Percentiles rank a stretch among this genome's conserved stretches.
phyloP scores from a whole-genome alignment of 83 land plant genomes.

The Isoetes engelmannii region DNA sequence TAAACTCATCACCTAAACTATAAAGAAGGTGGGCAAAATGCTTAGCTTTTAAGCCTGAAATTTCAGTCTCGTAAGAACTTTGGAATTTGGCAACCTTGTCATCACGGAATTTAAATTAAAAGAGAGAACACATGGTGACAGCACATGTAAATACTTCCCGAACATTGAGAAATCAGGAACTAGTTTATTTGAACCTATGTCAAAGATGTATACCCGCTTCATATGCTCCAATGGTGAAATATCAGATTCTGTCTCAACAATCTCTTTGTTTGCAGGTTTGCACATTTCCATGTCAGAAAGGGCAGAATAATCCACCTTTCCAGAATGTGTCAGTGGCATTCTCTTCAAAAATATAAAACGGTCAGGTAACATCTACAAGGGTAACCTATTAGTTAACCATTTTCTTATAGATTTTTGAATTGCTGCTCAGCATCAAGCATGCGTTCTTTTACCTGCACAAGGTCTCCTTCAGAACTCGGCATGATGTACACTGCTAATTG shows the following conservation, averaged over 20 bases:
- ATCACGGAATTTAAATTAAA: background rate
- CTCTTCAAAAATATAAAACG: slow-evolving; percentile 22
- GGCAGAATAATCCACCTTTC: slow-evolving; percentile 54
- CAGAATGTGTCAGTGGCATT: slow-evolving; percentile 48
- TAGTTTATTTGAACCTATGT: background rate
- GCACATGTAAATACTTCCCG: background rate
- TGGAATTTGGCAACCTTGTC: background rate
- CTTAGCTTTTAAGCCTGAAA: no score
- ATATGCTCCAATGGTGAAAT: slow-evolving; percentile 31
- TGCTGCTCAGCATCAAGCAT: background rate
- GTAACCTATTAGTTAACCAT: slow-evolving; percentile 55
- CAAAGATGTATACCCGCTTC: slow-evolving; percentile 31
- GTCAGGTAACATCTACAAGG: slow-evolving; percentile 53
- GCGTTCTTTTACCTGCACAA: background rate
- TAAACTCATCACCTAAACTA: no score
- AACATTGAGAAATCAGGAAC: background rate
- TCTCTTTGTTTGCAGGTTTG: background rate
- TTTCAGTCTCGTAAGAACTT: no score
- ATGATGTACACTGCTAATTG: slow-evolving; percentile 44
- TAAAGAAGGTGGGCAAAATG: slow-evolving; percentile 2
- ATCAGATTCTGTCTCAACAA: background rate
- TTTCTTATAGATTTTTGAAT: slow-evolving; percentile 18
- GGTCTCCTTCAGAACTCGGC: background rate
- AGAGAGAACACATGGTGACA: background rate
- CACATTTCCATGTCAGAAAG: slow-evolving; percentile 17